Evolutionary conservation across 2,329 filamentous ascomycete genomes (phyloP).

Genomic region (Xylaria sp.): DNA sequence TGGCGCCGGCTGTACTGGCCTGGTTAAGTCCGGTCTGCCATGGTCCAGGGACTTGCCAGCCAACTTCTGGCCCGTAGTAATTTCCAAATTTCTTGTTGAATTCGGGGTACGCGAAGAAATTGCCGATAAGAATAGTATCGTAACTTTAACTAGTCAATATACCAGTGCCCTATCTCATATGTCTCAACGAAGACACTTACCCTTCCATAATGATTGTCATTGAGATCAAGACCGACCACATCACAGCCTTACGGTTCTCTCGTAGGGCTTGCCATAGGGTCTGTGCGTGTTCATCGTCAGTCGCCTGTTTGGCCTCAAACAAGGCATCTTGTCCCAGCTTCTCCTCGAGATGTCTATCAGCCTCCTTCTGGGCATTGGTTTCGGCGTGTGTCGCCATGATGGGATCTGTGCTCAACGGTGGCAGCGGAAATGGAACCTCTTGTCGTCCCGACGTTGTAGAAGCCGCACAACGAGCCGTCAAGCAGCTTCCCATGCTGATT

Average conservation of each 20-base stretch:
- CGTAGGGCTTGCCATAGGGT: constrained; percentile 37
- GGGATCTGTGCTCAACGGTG: background rate
- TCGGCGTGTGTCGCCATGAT: constrained; percentile 33
- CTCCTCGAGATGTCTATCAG: constrained; percentile 39
- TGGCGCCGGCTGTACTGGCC: constrained; percentile 38
- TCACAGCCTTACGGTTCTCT: constrained; percentile 39
- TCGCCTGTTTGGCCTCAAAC: constrained; percentile 39
- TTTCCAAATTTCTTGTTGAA: constrained; percentile 41
- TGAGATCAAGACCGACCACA: constrained; percentile 42
- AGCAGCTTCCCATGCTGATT: background rate
- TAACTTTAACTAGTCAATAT: constrained; percentile 32
- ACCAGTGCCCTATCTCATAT: background rate
- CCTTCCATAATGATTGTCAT: constrained; percentile 45
- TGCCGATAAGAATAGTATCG: constrained; percentile 41
- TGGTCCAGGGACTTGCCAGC: constrained; percentile 38
- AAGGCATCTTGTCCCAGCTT: constrained; percentile 38
- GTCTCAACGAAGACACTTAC: constrained; percentile 21
- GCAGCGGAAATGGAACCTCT: background rate
- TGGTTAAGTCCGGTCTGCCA: constrained; percentile 42
- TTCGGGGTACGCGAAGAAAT: constrained; percentile 41
- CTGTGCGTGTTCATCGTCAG: constrained; percentile 42
- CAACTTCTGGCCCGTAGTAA: constrained; percentile 31
- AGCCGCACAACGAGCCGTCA: background rate
- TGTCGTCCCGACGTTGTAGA: background rate
- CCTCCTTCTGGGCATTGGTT: constrained; percentile 38